These are phyloP conservation scores for Geosmithia putterillii DNA, from an alignment of 2,329 filamentous ascomycete species.

Conservation along the genomic window DNA sequence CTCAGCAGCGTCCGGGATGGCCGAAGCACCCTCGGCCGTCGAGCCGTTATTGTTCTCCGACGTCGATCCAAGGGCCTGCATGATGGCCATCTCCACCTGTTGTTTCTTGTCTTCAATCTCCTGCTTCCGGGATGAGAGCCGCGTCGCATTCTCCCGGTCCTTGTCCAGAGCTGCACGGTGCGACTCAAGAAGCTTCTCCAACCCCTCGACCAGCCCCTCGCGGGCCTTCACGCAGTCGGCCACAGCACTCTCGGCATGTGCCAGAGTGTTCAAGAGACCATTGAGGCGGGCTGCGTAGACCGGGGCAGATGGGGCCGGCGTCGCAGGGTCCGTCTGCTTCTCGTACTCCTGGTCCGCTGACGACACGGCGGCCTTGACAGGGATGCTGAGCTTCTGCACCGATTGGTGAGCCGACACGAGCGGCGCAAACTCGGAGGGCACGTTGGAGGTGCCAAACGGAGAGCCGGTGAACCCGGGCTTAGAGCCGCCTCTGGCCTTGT, in stretches of 20 bases:
- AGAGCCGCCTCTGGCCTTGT: constrained; percentile 42
- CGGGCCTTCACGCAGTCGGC: constrained; percentile 83
- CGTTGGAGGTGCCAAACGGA: constrained; percentile 42
- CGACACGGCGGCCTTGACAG: constrained; percentile 53
- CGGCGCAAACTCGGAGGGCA: constrained; percentile 66
- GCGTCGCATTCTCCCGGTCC: constrained; percentile 53
- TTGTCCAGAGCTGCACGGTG: constrained; percentile 57
- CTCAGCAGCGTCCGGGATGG: constrained; percentile 31
- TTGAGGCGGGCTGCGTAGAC: constrained; percentile 86
- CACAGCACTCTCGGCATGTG: constrained; percentile 78
- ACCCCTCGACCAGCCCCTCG: constrained; percentile 59
- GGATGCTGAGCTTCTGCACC: constrained; percentile 59
- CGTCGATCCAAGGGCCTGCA: constrained; percentile 63
- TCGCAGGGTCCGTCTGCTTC: constrained; percentile 64
- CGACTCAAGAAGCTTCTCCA: constrained; percentile 70
- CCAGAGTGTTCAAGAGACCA: constrained; percentile 78
- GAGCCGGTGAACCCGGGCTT: constrained; percentile 46
- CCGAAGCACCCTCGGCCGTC: constrained; percentile 26
- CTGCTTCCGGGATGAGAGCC: constrained; percentile 34
- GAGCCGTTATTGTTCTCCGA: constrained; percentile 35
- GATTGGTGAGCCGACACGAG: constrained; percentile 64
- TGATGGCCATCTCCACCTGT: constrained; percentile 83
- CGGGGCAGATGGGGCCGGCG: constrained; percentile 63
- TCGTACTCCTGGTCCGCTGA: constrained; percentile 72
- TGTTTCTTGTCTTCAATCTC: constrained; percentile 73